phyloP scores from a whole-genome alignment of 140 eudicot species.

The Ambrosia hybrid region DNA sequence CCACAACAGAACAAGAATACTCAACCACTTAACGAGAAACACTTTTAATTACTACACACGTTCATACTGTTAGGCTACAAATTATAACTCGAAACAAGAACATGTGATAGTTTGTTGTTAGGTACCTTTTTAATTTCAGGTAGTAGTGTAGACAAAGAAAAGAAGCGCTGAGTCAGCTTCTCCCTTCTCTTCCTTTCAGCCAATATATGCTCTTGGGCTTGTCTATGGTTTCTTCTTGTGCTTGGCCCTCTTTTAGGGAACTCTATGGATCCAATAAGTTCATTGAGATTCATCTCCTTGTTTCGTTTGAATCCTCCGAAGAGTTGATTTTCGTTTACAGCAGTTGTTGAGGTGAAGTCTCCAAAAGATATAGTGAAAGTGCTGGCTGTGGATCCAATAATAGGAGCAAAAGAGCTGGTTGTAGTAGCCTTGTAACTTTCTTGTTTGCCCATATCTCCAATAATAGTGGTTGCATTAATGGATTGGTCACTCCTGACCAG shows the following conservation, averaged over 20 bases:
- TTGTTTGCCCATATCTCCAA: neutral
- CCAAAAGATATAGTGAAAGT: constrained; percentile 41
- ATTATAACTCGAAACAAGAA: neutral
- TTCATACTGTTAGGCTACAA: too few species aligned
- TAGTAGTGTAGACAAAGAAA: constrained; percentile 47
- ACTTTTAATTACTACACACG: too few species aligned
- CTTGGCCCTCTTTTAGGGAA: constrained; percentile 18
- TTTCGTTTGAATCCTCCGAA: constrained; percentile 14
- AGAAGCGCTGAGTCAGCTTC: constrained; percentile 45
- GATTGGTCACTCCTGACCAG: constrained; percentile 8
- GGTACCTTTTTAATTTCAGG: constrained; percentile 67
- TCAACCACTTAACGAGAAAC: too few species aligned
- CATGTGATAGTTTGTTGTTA: neutral
- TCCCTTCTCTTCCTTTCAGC: constrained; percentile 72
- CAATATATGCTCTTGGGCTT: constrained; percentile 60
- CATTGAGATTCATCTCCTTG: constrained; percentile 31
- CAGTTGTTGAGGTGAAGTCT: constrained; percentile 8
- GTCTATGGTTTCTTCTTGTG: constrained; percentile 35
- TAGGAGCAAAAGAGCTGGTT: constrained; percentile 24
- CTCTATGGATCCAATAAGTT: constrained; percentile 28
- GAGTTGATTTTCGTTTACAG: constrained; percentile 19
- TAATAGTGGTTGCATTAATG: constrained; percentile 14
- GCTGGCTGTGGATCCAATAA: constrained; percentile 28
- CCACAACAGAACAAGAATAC: too few species aligned
- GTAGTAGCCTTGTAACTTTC: constrained; percentile 11